Evolutionary conservation across 2,329 filamentous ascomycete species (phyloP).

Genomic region (Aspergillus sp.): DNA sequence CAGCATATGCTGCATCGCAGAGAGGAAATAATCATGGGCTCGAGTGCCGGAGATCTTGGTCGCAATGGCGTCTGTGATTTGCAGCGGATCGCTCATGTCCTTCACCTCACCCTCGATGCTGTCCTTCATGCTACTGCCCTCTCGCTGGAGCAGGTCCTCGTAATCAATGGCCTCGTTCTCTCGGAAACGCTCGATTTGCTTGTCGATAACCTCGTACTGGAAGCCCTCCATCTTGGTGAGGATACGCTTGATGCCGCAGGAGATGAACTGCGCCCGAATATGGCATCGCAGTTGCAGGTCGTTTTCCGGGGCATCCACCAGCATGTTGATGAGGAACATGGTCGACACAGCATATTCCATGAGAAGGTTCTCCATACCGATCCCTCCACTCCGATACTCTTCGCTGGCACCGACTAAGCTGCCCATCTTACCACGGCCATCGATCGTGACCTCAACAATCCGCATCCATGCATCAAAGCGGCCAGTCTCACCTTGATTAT

Average conservation of each 20-base stretch:
- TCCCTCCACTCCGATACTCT: constrained; percentile 90
- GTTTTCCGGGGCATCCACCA: constrained; percentile 84
- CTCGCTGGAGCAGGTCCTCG: constrained; percentile 90
- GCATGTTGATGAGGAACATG: constrained; percentile 92
- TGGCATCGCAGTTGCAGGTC: constrained; percentile 91
- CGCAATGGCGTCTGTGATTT: constrained; percentile 93
- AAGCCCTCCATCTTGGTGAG: constrained; percentile 97
- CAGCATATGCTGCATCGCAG: constrained; percentile 90
- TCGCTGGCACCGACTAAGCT: constrained; percentile 95
- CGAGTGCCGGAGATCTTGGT: constrained; percentile 77
- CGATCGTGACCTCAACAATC: constrained; percentile 92
- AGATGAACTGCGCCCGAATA: constrained; percentile 92
- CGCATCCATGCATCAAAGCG: constrained; percentile 99
- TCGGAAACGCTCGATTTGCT: constrained; percentile 91
- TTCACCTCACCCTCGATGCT: constrained; percentile 80
- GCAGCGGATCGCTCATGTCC: constrained; percentile 86
- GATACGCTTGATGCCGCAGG: constrained; percentile 91
- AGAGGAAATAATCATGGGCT: constrained; percentile 93
- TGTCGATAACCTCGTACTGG: constrained; percentile 97
- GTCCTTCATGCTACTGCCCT: constrained; percentile 88
- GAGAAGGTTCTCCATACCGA: constrained; percentile 96
- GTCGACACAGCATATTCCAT: constrained; percentile 99
- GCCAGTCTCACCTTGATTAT: constrained; percentile 83
- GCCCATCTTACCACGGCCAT: constrained; percentile 97
- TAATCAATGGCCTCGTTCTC: constrained; percentile 97